phyloP scores from a whole-genome alignment of 2,329 filamentous ascomycete species.

The Ceratocystis cubensis region DNA sequence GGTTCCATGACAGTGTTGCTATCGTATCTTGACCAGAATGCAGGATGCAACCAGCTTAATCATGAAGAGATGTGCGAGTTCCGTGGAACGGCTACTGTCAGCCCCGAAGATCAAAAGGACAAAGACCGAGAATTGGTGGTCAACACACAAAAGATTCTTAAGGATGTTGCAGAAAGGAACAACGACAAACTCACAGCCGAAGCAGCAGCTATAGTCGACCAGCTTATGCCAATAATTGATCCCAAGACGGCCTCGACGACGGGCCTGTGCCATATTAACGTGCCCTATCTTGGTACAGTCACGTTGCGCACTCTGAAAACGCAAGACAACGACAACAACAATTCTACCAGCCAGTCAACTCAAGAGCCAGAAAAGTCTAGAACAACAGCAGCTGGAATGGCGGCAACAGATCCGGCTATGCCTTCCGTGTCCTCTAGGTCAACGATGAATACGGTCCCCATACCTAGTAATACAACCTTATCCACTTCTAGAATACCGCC shows the following conservation, averaged over 20 bases:
- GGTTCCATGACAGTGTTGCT: slow-evolving; percentile 40
- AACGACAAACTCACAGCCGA: slow-evolving; percentile 34
- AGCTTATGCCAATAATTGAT: slow-evolving; percentile 34
- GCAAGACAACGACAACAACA: too few species aligned
- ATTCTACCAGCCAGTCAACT: not conserved
- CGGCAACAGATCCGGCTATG: not conserved
- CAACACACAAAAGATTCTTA: slow-evolving; percentile 30
- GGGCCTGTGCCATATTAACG: slow-evolving; percentile 30
- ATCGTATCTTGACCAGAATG: slow-evolving; percentile 34
- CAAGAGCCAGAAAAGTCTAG: not conserved
- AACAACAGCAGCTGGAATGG: not conserved
- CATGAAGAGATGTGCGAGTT: slow-evolving; percentile 9
- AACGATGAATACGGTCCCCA: not conserved
- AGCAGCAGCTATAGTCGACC: slow-evolving; percentile 33
- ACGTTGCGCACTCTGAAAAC: slow-evolving; percentile 29
- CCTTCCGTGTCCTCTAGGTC: not conserved
- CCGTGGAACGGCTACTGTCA: slow-evolving; percentile 4
- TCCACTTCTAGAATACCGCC: not conserved
- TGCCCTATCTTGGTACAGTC: slow-evolving; percentile 37
- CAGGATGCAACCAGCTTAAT: not conserved
- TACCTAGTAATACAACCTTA: not conserved
- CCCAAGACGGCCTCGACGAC: slow-evolving; percentile 20
- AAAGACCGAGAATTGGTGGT: slow-evolving; percentile 31
- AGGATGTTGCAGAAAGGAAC: slow-evolving; percentile 30
- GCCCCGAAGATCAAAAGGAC: slow-evolving; percentile 25